Base-by-base conservation (phyloP, 2,329 filamentous ascomycete species). In the Sarocladium oryzae region DNA sequence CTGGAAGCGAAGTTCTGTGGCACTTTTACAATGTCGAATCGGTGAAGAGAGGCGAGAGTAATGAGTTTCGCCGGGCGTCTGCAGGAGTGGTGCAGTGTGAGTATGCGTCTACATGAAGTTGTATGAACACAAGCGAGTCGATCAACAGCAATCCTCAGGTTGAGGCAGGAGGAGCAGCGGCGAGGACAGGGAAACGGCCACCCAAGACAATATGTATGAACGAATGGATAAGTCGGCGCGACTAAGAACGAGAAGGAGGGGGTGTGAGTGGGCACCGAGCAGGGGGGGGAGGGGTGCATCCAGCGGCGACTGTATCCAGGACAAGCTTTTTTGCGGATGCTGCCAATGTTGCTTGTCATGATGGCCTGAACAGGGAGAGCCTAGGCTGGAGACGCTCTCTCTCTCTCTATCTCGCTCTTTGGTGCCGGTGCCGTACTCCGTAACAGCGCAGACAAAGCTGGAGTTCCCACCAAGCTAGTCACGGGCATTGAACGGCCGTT, bases 271-370 rank as follows among this genome's bases (percentile, higher is more conserved):
- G 28, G 15, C 43, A 33, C 28, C 15, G n/a, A n/a, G 16, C 43
- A 48, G 43, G 43, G 43, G 43, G 43, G 40, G 43, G 43, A 48
- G 43, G 43, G 43, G 43, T 48, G 26, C 7, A 21, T 9, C n/a
- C 26, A 33, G 28, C 43, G 24, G 26, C 26, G 16, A 20, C 24
- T 2, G 28, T 32, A 5, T 21, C 43, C 43, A 48, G 24, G 43
- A 48, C 43, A 48, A 48, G 43, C 43, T 48, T 48, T 48, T 43
- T 33, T 33, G 40, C 23, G 43, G 43, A 48, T 48, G 26, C 43
- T 48, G 43, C 43, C 43, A 48, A 48, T 48, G 43, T 48, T 48
- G 43, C 43, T 48, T 48, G 43, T 48, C 43, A 48, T 33, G n/a
- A n/a, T n/a, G 26, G 18, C 21, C 18, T 26, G 40, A 26, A 10